These are phyloP conservation scores for Knoxdaviesia capensis DNA, from an alignment of 2,329 filamentous ascomycete species.

Conservation along the genomic window DNA sequence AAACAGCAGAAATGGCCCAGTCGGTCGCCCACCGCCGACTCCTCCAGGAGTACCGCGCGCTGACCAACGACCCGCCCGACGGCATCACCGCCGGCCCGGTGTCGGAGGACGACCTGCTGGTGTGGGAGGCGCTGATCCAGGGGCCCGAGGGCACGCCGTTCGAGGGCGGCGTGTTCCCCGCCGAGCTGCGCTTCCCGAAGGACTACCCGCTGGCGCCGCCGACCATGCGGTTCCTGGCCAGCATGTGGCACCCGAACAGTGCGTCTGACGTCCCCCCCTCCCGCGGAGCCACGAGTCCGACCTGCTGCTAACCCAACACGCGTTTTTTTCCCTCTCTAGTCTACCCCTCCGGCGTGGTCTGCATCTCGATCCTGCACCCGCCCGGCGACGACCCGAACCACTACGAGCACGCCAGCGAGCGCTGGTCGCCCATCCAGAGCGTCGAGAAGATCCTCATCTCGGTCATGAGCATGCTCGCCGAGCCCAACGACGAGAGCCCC, in stretches of 20 bases:
- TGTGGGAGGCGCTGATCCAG: constrained; percentile 93
- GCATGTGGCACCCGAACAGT: constrained; percentile 97
- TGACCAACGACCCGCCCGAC: constrained; percentile 89
- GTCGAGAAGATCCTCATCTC: constrained; percentile 95
- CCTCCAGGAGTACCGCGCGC: constrained; percentile 86
- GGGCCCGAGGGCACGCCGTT: constrained; percentile 92
- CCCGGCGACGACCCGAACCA: constrained; percentile 96
- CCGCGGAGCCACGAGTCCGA: background rate
- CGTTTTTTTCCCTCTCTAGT: constrained; percentile 28
- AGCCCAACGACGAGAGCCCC: constrained; percentile 91
- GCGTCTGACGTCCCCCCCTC: constrained; percentile 7
- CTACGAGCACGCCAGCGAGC: constrained; percentile 89
- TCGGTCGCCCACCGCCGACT: constrained; percentile 58
- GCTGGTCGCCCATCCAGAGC: constrained; percentile 91
- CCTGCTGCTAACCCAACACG: background rate
- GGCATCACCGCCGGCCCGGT: constrained; percentile 91
- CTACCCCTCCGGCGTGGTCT: constrained; percentile 79
- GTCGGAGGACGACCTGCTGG: constrained; percentile 82
- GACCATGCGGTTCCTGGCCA: constrained; percentile 85
- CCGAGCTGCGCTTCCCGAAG: constrained; percentile 82
- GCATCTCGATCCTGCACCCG: constrained; percentile 94
- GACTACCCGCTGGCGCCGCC: constrained; percentile 95
- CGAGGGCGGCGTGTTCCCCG: constrained; percentile 87
- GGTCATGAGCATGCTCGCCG: constrained; percentile 96
- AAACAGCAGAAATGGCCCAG: constrained; percentile 38